Evolutionary conservation across 805 yeast genomes (phyloP).

Genomic region (Yamadazyma sp.): DNA sequence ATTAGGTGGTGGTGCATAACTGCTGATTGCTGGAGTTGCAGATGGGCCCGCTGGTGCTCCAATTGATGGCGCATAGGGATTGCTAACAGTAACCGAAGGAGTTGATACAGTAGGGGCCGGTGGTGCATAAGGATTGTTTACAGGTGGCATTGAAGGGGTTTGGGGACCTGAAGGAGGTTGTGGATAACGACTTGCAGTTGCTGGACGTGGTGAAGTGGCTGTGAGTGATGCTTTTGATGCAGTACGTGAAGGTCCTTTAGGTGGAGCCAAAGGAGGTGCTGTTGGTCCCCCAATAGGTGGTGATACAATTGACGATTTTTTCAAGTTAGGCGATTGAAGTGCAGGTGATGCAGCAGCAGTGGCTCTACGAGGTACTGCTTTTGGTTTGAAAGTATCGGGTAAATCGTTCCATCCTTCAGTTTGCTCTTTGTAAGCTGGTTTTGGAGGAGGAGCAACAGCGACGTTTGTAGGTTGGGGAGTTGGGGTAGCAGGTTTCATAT

Average conservation of each 20-base stretch:
- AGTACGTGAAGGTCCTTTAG: constrained; percentile 23
- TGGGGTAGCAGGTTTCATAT: constrained; percentile 26
- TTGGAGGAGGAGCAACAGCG: constrained; percentile 20
- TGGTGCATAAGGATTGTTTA: constrained; percentile 8
- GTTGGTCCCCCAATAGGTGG: constrained; percentile 4
- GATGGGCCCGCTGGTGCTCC: constrained; percentile 23
- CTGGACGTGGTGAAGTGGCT: constrained; percentile 16
- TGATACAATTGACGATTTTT: constrained; percentile 4
- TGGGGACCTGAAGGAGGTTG: constrained; percentile 23
- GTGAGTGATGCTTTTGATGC: constrained; percentile 19
- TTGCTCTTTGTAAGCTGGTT: constrained; percentile 36
- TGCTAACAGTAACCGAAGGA: constrained; percentile 20
- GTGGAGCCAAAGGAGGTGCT: constrained; percentile 11
- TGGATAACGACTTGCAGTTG: constrained; percentile 29
- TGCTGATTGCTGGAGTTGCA: constrained; percentile 9
- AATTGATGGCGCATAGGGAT: constrained; percentile 26
- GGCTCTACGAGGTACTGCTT: constrained; percentile 40
- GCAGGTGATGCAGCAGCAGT: constrained; percentile 35
- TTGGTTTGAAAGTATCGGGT: constrained; percentile 50
- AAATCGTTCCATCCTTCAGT: constrained; percentile 74
- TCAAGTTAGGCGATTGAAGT: constrained; percentile 20
- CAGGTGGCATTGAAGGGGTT: constrained; percentile 11
- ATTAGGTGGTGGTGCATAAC: constrained; percentile 7
- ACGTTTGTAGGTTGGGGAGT: constrained; percentile 17
- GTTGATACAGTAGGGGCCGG: constrained; percentile 16